These are phyloP conservation scores for Rhizopogon vulgaris DNA, from an alignment of 768 basidiomycete species.

Conservation along the genomic window DNA sequence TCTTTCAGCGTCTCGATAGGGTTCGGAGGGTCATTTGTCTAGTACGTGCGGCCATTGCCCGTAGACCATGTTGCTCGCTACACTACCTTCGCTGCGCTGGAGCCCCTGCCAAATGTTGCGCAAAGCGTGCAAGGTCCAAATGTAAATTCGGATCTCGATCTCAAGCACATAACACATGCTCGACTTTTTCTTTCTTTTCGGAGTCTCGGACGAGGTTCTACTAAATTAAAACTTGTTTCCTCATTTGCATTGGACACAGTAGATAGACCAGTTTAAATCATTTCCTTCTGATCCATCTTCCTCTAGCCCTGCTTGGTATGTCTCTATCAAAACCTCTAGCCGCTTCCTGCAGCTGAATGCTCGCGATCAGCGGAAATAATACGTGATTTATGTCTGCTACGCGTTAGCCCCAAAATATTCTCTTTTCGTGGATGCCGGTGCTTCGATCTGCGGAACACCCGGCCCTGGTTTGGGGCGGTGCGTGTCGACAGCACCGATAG, in stretches of 20 bases:
- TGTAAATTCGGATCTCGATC: no score
- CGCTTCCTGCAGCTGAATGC: background rate
- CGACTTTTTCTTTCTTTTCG: no score
- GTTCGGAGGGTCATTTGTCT: constrained; percentile 89
- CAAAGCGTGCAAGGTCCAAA: no score
- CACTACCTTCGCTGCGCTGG: constrained; percentile 64
- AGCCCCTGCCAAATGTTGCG: constrained; percentile 40
- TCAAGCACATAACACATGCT: no score
- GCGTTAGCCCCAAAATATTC: constrained; percentile 25
- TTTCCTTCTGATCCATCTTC: background rate
- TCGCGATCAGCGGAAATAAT: background rate
- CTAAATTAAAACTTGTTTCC: no score
- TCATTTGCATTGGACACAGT: no score
- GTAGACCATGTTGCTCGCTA: constrained; percentile 92
- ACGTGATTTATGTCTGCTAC: background rate
- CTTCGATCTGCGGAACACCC: constrained; percentile 15
- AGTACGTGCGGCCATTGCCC: constrained; percentile 75
- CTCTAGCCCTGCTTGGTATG: background rate
- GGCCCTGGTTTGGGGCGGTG: constrained; percentile 57
- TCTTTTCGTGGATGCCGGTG: constrained; percentile 18
- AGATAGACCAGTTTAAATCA: no score
- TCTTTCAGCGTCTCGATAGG: constrained; percentile 53
- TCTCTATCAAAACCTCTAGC: background rate
- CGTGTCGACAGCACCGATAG: constrained; percentile 92
- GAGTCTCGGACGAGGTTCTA: no score